Conservation (phyloP, 257 asterid species). For the Phtheirospermum japonicum region DNA sequence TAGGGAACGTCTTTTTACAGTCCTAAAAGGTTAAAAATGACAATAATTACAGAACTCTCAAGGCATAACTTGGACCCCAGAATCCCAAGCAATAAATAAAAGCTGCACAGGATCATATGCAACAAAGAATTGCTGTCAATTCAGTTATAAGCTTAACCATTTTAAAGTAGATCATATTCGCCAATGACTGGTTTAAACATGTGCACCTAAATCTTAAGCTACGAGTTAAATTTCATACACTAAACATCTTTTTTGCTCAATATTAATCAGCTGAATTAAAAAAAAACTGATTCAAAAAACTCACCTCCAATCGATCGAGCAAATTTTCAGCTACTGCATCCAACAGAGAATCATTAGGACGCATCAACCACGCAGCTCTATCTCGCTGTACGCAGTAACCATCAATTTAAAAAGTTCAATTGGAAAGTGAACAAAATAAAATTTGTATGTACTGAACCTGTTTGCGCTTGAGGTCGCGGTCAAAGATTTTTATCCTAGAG, state of each 20-base stretch:
- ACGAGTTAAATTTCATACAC: background rate
- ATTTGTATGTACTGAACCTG: too few relatives aligned
- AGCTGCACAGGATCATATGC: too few relatives aligned
- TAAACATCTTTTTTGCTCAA: constrained; percentile 5
- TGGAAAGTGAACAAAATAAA: too few relatives aligned
- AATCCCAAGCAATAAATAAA: too few relatives aligned
- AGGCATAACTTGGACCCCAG: too few relatives aligned
- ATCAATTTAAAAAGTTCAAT: too few relatives aligned
- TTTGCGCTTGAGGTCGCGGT: constrained; percentile 85
- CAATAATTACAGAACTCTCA: constrained; percentile 9
- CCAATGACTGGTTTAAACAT: background rate
- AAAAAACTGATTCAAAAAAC: background rate
- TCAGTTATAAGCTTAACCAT: too few relatives aligned
- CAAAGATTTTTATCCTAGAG: constrained; percentile 69
- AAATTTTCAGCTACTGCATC: constrained; percentile 88
- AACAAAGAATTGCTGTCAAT: too few relatives aligned
- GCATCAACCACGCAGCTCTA: constrained; percentile 95
- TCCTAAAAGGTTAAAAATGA: constrained; percentile 54
- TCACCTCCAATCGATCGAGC: constrained; percentile 87
- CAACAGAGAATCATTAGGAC: constrained; percentile 60
- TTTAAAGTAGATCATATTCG: background rate
- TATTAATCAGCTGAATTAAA: background rate
- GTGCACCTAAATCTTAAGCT: background rate
- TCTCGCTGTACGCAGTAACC: constrained; percentile 62
- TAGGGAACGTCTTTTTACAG: constrained; percentile 78